Percentiles rank a stretch among this genome's conserved stretches.
Conservation (phyloP, 495 filamentous ascomycete genomes). For the Tuber calosporum region DNA sequence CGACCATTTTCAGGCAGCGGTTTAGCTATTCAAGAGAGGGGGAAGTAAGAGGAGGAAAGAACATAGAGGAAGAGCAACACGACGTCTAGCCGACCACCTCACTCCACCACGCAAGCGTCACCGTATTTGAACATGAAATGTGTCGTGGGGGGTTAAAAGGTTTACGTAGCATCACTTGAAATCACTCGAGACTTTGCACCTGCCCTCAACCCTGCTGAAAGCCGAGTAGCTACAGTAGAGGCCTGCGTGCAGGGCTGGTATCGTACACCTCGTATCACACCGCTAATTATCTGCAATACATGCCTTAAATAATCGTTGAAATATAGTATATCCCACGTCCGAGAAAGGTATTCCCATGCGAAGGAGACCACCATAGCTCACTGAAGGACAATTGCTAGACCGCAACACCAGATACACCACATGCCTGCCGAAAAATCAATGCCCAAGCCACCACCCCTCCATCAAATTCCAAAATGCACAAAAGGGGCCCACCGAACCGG, state of each 20-base stretch:
- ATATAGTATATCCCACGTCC: neutral
- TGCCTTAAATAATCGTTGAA: neutral
- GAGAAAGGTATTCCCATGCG: neutral
- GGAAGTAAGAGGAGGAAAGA: neutral
- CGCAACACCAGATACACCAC: neutral
- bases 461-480: neutral
- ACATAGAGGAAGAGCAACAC: neutral
- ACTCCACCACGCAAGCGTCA: neutral
- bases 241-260: neutral
- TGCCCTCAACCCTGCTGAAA: neutral
- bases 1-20: neutral
- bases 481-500: neutral
- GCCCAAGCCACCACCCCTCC: neutral
- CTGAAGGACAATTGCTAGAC: neutral
- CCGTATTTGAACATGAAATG: neutral
- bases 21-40: neutral
- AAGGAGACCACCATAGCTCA: neutral
- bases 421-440: neutral
- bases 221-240: neutral
- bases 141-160: neutral
- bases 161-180: neutral
- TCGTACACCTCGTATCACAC: no score
- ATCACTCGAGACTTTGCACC: neutral
- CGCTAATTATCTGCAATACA: neutral
- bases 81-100: neutral